Base-by-base conservation (phyloP, 2,329 filamentous ascomycete species). In the Pseudocercospora vitis region DNA sequence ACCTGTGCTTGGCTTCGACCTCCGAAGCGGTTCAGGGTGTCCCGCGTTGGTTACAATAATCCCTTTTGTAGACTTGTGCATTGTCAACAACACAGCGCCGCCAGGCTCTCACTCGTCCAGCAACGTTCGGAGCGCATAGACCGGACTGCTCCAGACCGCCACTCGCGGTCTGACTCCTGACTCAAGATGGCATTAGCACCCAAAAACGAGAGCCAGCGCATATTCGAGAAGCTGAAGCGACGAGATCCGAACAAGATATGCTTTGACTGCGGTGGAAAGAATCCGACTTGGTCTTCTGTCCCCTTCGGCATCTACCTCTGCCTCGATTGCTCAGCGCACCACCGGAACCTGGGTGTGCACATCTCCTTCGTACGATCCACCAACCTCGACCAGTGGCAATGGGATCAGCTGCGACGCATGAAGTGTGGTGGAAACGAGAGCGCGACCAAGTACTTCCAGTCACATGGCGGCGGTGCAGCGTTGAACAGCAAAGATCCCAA, bases 351-450 rank as follows among this genome's bases (percentile, higher is more conserved):
- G 67, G 94, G 94, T 73, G 92, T 97, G 57, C 94, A 99, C 76
- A 96, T 99, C 75, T 96, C 92, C 65, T 99, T 99, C 79, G 94
- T 99, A 68, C 88, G 94, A 68, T 97, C 92, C 58, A 97, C 92
- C 58, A 96, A 96, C 74, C 88, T 99, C 73, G 94, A 99, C 74
- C 91, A 78, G 61, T 99, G 94, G 94, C 91, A 96, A 88, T 99
- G 94, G 94, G 91, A 96, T 64, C 94, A 99, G 73, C 81, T 99
- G 56, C 88, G 94, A 48, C 75, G 92, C 53, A 97, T 99, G 92
- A 99, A 99, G 77, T 91, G 97, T 12, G 94, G 94, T 62, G 94
- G 94, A 53, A 99, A 99, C 69, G 92, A 97, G 75, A 96, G 91
- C 54, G 94, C 94, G 45, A 96, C 91, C 68, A 96, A 96, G 76